Evolutionary conservation across 345 rosid species (phyloP).

Genomic region (Eucalyptus urophylla): DNA sequence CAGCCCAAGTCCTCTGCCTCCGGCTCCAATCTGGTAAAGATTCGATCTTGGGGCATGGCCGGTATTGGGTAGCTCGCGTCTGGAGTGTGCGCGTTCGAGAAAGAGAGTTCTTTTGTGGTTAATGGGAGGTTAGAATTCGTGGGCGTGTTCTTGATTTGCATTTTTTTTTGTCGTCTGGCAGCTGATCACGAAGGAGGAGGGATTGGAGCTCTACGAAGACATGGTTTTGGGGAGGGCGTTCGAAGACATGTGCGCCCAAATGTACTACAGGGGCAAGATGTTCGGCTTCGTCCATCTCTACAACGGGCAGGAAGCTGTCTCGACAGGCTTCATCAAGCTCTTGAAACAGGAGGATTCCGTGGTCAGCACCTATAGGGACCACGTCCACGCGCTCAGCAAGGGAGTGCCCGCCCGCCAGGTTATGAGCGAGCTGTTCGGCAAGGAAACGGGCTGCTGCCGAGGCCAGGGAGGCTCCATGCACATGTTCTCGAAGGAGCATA

Average conservation of each 20-base stretch:
- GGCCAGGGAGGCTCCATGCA: conserved; percentile 65
- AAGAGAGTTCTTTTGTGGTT: background rate
- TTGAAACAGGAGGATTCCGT: conserved; percentile 30
- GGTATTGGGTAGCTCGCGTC: background rate
- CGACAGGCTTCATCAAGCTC: conserved; percentile 48
- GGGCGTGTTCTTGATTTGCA: background rate
- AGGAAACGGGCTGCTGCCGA: conserved; percentile 43
- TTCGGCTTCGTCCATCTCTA: conserved; percentile 57
- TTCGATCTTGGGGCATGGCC: background rate
- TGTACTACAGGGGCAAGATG: conserved; percentile 53
- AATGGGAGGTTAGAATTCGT: background rate
- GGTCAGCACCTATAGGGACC: conserved; percentile 46
- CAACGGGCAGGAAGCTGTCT: conserved; percentile 56
- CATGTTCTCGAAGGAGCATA: conserved; percentile 57
- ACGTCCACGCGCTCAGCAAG: conserved; percentile 50
- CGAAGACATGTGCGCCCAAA: conserved; percentile 66
- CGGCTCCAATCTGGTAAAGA: background rate
- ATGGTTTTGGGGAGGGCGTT: conserved; percentile 42
- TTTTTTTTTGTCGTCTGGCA: background rate
- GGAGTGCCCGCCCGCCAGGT: conserved; percentile 48
- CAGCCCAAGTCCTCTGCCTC: background rate
- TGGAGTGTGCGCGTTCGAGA: background rate
- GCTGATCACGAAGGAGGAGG: conserved; percentile 51
- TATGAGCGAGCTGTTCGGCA: conserved; percentile 62
- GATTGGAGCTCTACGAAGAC: conserved; percentile 41